Conservation (phyloP, 2,329 filamentous ascomycete genomes). For the Diaporthe aspalathi region DNA sequence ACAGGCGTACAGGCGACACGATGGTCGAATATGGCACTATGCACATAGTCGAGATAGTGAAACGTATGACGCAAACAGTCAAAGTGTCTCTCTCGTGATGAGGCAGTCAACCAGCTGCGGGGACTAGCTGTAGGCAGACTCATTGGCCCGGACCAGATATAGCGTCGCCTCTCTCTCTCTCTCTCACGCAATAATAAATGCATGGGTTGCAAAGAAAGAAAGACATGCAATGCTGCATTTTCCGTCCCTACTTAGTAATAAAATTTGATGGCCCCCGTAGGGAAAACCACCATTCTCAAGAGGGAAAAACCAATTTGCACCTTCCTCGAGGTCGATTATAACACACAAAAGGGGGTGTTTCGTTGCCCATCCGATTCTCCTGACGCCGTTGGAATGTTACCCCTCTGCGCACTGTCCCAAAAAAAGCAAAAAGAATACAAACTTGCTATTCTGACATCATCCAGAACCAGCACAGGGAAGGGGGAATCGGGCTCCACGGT, state of each 20-base stretch:
- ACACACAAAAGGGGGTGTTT: constrained; percentile 9
- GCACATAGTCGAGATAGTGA: neutral
- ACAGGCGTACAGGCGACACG: too few relatives aligned
- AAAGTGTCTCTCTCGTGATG: too few relatives aligned
- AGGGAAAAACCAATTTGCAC: constrained; percentile 12
- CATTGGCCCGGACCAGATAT: neutral
- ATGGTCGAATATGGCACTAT: too few relatives aligned
- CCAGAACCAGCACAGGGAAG: constrained; percentile 3
- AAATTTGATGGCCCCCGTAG: constrained; percentile 22
- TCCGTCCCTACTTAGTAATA: neutral
- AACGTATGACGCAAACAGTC: neutral
- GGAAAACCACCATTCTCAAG: constrained; percentile 21
- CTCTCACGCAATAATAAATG: neutral
- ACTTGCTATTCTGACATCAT: constrained; percentile 6
- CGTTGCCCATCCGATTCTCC: constrained; percentile 22
- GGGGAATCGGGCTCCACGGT: constrained; percentile 1
- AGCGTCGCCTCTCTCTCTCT: neutral
- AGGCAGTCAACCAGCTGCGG: constrained; percentile 8
- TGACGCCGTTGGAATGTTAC: constrained; percentile 23
- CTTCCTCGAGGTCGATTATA: constrained; percentile 16
- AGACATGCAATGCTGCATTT: constrained; percentile 10
- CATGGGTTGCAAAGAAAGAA: neutral
- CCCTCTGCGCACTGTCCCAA: constrained; percentile 16
- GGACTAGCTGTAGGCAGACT: neutral
- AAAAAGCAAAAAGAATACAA: neutral